Evolutionary conservation across 2,329 filamentous ascomycete species (phyloP).

Genomic region (Alternaria gansuensis): DNA sequence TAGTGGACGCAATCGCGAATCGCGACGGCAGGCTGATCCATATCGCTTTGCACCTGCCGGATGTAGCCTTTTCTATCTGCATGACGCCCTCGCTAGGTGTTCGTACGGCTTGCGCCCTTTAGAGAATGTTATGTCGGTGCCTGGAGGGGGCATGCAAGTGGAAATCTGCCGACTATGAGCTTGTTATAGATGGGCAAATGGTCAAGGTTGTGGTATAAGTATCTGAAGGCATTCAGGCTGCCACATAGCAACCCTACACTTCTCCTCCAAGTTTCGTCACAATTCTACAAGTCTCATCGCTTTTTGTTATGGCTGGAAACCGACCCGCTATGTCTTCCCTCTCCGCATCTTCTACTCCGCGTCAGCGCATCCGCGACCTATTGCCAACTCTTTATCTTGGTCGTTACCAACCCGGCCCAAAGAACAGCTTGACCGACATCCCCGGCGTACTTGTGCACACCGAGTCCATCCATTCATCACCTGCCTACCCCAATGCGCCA

Average conservation of each 20-base stretch:
- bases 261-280: background rate
- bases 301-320: background rate
- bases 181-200: background rate
- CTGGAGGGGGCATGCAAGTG: background rate
- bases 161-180: background rate
- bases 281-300: background rate
- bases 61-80: background rate
- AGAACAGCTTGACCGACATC: conserved; percentile 58
- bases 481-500: conserved; percentile 39
- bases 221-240: background rate
- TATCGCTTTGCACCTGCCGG: background rate
- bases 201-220: background rate
- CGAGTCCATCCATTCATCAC: conserved; percentile 50
- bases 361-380: conserved; percentile 52
- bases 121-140: background rate
- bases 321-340: conserved; percentile 20
- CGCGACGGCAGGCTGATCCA: background rate
- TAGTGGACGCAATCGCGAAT: background rate
- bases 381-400: conserved; percentile 52
- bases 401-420: conserved; percentile 50
- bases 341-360: conserved; percentile 22
- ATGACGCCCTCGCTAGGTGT: background rate
- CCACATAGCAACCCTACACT: background rate
- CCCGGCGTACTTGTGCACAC: conserved; percentile 56
- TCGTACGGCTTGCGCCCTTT: background rate